A percentile compares a stretch with the other conserved stretches of the same genome.
Conservation (phyloP, 1,139 yeast genomes). For the Blastobotrys petasosporus region DNA sequence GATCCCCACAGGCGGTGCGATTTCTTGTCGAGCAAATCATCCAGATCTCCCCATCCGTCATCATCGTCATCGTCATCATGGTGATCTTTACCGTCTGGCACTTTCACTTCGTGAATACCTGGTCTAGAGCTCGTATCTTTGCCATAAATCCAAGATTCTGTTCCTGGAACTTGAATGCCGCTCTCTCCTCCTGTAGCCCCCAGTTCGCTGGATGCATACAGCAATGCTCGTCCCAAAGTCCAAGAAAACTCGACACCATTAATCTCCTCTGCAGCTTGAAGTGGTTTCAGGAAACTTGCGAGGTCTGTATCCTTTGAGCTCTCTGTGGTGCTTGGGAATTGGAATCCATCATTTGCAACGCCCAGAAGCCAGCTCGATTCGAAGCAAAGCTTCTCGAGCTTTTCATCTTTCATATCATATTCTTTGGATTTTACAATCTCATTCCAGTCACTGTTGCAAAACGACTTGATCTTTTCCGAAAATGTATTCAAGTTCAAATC, state of each 20-base stretch:
- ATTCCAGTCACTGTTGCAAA: constrained; percentile 44
- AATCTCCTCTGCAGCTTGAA: constrained; percentile 56
- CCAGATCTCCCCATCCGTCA: constrained; percentile 32
- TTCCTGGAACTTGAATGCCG: constrained; percentile 44
- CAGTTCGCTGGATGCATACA: constrained; percentile 49
- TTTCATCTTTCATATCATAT: constrained; percentile 37
- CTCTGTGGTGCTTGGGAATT: constrained; percentile 44
- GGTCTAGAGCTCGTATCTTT: constrained; percentile 15
- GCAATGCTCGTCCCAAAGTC: constrained; percentile 76
- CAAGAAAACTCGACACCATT: constrained; percentile 68
- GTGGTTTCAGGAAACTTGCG: constrained; percentile 37
- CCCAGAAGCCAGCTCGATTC: constrained; percentile 68
- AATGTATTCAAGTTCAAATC: constrained; percentile 37
- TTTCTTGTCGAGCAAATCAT: constrained; percentile 29
- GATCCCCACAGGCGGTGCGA: constrained; percentile 57
- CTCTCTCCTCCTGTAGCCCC: constrained; percentile 46
- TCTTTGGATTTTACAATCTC: constrained; percentile 23
- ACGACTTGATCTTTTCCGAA: constrained; percentile 40
- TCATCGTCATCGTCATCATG: constrained; percentile 17
- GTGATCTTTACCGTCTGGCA: constrained; percentile 11
- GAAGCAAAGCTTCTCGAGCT: constrained; percentile 52
- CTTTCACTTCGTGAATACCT: not conserved
- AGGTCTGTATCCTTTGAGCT: constrained; percentile 13
- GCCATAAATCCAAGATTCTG: constrained; percentile 34
- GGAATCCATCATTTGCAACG: constrained; percentile 66